These are phyloP conservation scores for Paradendryphiella salina DNA, from an alignment of 2,329 filamentous ascomycete species.

Conservation along the genomic window DNA sequence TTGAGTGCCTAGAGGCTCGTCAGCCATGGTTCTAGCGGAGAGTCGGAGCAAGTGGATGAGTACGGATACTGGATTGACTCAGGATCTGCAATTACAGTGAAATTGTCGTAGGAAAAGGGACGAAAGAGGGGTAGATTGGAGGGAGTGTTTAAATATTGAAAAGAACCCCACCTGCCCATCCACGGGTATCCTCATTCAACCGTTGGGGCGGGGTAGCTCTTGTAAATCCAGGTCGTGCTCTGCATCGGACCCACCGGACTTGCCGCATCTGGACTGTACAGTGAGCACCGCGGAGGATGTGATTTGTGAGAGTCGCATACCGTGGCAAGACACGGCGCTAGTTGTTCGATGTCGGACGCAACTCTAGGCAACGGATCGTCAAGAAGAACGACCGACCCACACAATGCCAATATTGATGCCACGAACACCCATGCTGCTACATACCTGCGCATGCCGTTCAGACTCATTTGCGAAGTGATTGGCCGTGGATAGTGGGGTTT, in stretches of 20 bases:
- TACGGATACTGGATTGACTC: constrained; percentile 23
- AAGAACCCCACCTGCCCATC: constrained; percentile 5
- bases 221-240: constrained; percentile 1
- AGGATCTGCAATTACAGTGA: not conserved
- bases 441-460: not conserved
- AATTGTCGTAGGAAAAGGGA: not conserved
- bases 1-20: constrained; percentile 24
- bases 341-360: constrained; percentile 1
- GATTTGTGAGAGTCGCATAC: constrained; percentile 5
- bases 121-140: constrained; percentile 3
- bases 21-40: constrained; percentile 20
- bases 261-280: constrained; percentile 3
- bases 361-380: constrained; percentile 4
- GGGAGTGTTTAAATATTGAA: constrained; percentile 27
- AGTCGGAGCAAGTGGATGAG: constrained; percentile 12
- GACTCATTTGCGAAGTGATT: not conserved
- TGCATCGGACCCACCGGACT: constrained; percentile 11
- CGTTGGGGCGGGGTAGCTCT: constrained; percentile 37
- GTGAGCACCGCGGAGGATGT: constrained; percentile 9
- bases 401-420: not conserved
- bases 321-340: constrained; percentile 3
- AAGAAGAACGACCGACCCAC: not conserved
- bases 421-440: not conserved
- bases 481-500: not conserved
- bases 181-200: constrained; percentile 26